These are phyloP conservation scores for Ganoderma lucidum DNA, from an alignment of 1,284 basidiomycete species.

Conservation along the genomic window DNA sequence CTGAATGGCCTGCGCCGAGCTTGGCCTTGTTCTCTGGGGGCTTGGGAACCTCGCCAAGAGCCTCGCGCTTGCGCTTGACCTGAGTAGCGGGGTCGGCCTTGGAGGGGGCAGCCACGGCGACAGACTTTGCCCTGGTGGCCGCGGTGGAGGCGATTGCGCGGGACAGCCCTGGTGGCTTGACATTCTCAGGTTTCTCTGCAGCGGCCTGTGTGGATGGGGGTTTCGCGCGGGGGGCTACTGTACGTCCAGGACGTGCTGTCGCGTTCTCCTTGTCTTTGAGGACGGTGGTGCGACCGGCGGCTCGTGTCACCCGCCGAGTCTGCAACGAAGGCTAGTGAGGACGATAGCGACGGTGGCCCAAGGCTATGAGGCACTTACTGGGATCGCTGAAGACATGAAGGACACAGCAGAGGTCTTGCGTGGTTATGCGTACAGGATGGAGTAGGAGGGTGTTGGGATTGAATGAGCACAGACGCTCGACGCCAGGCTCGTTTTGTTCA, in stretches of 20 bases:
- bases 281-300: conserved; percentile 51
- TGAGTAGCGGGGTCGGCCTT: conserved; percentile 51
- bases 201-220: conserved; percentile 53
- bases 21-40: conserved; percentile 53
- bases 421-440: conserved; percentile 33
- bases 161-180: conserved; percentile 39
- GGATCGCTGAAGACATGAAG: conserved; percentile 47
- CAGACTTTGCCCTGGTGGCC: conserved; percentile 47
- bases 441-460: conserved; percentile 35
- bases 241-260: conserved; percentile 59
- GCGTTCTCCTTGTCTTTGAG: conserved; percentile 71
- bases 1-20: conserved; percentile 33
- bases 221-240: conserved; percentile 64
- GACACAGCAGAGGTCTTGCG: conserved; percentile 31
- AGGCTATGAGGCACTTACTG: conserved; percentile 36
- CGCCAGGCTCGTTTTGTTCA: conserved; percentile 44
- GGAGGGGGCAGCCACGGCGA: conserved; percentile 38
- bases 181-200: conserved; percentile 46
- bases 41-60: conserved; percentile 71
- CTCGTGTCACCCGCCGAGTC: conserved; percentile 67
- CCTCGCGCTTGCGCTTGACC: conserved; percentile 79
- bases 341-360: conserved; percentile 1
- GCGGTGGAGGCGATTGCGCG: conserved; percentile 46
- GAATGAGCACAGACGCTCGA: conserved; percentile 26
- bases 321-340: conserved; percentile 35